These are phyloP conservation scores for Annulohypoxylon truncatum DNA, from an alignment of 2,329 filamentous ascomycete genomes.

Conservation along the genomic window DNA sequence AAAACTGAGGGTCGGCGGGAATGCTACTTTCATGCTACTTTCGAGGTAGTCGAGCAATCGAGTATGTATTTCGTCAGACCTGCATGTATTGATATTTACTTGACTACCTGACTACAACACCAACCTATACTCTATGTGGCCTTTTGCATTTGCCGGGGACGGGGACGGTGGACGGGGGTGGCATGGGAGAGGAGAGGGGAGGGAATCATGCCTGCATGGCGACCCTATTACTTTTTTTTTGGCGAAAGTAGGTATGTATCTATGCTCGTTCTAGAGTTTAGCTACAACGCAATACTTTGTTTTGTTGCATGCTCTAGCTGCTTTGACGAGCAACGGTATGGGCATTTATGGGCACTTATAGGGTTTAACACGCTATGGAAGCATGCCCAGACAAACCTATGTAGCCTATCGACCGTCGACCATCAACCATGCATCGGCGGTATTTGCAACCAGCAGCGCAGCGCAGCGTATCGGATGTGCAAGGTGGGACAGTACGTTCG, in stretches of 20 bases:
- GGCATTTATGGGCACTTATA: constrained; percentile 17
- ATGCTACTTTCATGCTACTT: constrained; percentile 27
- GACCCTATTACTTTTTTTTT: constrained; percentile 10
- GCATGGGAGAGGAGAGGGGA: background rate
- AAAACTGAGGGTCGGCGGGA: constrained; percentile 2
- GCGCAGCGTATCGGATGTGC: constrained; percentile 24
- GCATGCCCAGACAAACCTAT: constrained; percentile 24
- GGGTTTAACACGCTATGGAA: constrained; percentile 21
- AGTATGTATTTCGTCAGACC: constrained; percentile 38
- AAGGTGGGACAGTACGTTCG: constrained; percentile 31
- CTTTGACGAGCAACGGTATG: background rate
- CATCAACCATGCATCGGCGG: constrained; percentile 22
- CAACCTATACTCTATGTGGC: constrained; percentile 22
- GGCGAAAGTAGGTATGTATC: constrained; percentile 19
- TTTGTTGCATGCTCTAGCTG: constrained; percentile 6
- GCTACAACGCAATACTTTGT: constrained; percentile 35
- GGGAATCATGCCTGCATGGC: constrained; percentile 7
- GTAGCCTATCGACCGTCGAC: constrained; percentile 10
- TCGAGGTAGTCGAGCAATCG: constrained; percentile 31
- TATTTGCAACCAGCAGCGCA: constrained; percentile 2
- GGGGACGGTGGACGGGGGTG: too few relatives aligned
- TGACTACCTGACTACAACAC: constrained; percentile 13
- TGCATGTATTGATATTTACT: constrained; percentile 34
- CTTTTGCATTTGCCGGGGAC: constrained; percentile 35
- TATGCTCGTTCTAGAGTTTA: constrained; percentile 19